Evolutionary conservation across 495 filamentous ascomycete species (phyloP), one percentile per base, ranked within the genome.

Genomic region (Penicillium cosmopolitanum): DNA sequence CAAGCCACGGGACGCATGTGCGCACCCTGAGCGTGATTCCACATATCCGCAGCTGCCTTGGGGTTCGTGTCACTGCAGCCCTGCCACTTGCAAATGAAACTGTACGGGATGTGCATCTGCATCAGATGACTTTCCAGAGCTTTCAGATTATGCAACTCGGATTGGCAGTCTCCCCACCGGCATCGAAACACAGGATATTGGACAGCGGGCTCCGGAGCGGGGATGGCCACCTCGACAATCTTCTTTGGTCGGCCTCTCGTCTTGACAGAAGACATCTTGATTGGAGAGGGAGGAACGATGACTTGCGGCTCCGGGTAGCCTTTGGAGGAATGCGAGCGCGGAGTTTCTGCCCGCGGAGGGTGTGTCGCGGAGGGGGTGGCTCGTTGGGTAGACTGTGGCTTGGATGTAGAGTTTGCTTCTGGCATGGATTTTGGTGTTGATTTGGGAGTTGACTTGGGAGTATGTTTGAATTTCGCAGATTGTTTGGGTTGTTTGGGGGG

Each of bases 101-200:
- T 65, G 36, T 72, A 58, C 1, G 68, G 67, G 4, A 76, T 65
- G 42, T 80, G 90, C 5, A 86, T 73, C 54, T 86, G 82, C 33
- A 78, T 63, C 19, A 93, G 66, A 67, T 96, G 91, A 53, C 81
- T 83, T 55, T 85, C 83, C 19, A 95, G 77, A 1, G 86, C 86
- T 2, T 87, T 82, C 34, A 92, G 67, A 66, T 93, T 93, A 61
- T 94, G 90, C 4, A 95, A 76, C 66, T 92, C 82, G 0, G 87
- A 84, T 5, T 78, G 77, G 65, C 91, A 96, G 8, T 73, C 69
- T 38, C 79, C 66, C 90, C 89, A 92, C 35, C 74, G 63, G 67
- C 90, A 93, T 38, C 77, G 71, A 69, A 77, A 88, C 12, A 85
- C 72, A 40, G 69, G 69, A 58, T 80, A 82, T 2, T 68, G 42